Evolutionary conservation across 176 grass and related monocot genomes (phyloP).

Genomic region (Pharus latifolius): DNA sequence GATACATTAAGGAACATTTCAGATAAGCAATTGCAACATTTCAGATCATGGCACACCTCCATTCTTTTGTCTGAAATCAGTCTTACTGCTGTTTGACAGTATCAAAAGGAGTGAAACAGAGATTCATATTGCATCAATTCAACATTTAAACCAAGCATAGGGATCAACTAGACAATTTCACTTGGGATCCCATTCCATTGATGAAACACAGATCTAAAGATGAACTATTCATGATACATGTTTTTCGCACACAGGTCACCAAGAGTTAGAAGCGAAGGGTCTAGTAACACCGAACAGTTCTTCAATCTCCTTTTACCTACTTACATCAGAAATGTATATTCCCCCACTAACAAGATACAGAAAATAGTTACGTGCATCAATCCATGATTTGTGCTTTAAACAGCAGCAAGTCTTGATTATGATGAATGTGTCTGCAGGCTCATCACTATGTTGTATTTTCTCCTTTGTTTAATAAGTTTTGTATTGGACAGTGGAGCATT

Average conservation of each 20-base stretch:
- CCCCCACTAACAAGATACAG: background rate
- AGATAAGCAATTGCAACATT: too few species aligned
- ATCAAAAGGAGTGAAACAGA: too few species aligned
- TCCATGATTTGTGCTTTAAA: slow-evolving; percentile 8
- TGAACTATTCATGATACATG: background rate
- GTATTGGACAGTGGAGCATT: slow-evolving; percentile 9
- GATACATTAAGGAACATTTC: background rate
- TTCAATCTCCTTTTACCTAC: slow-evolving; percentile 6
- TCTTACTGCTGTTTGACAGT: too few species aligned
- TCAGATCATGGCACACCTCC: too few species aligned
- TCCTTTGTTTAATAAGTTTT: background rate
- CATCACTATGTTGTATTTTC: background rate
- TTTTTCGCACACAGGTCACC: background rate
- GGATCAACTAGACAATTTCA: background rate
- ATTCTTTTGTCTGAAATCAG: too few species aligned
- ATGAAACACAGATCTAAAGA: background rate
- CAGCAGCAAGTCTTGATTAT: background rate
- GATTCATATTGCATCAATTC: background rate
- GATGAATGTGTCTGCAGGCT: slow-evolving; percentile 1
- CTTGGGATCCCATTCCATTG: too few species aligned
- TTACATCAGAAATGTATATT: slow-evolving; percentile 8
- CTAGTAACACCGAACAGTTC: background rate
- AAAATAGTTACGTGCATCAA: background rate
- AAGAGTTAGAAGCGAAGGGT: background rate
- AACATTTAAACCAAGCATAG: background rate